Percentiles rank a stretch among this genome's conserved stretches.
Evolutionary conservation across 352 stramenopile species (phyloP).

Genomic region (Blastocystis sp.): DNA sequence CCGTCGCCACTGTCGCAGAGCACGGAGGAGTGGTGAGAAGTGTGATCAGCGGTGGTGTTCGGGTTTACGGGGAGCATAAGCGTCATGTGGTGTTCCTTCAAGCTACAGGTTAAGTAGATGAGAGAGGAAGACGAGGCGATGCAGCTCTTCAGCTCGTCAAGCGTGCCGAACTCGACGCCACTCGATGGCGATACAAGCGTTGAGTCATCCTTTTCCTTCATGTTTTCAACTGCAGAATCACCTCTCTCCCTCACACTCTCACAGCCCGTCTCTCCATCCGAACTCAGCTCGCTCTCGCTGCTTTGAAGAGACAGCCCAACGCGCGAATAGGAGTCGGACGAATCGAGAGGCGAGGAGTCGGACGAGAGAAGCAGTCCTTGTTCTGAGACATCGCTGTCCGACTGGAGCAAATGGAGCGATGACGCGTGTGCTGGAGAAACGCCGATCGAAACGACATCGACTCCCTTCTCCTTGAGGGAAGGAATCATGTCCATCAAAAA

Average conservation of each 20-base stretch:
- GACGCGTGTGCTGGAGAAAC: not conserved
- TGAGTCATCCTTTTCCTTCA: not conserved
- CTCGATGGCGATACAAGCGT: not conserved
- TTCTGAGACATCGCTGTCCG: conserved; percentile 5
- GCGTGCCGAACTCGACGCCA: conserved; percentile 3
- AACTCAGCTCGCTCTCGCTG: not conserved
- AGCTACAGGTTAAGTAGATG: not conserved
- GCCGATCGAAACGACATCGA: conserved; percentile 8
- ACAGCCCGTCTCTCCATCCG: not conserved
- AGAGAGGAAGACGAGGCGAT: not conserved
- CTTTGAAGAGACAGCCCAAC: not conserved
- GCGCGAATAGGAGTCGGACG: not conserved
- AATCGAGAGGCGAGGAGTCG: conserved; percentile 49
- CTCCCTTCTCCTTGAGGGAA: conserved; percentile 37
- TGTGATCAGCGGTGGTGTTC: not conserved
- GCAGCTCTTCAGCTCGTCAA: conserved; percentile 3
- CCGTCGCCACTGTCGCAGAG: not conserved
- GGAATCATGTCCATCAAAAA: conserved; percentile 37
- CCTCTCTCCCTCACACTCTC: not conserved
- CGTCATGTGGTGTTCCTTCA: conserved; percentile 1
- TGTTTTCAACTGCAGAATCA: not conserved
- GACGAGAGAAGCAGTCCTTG: conserved; percentile 34
- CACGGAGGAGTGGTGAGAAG: not conserved
- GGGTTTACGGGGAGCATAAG: conserved; percentile 45
- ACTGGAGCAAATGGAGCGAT: not conserved